A percentile compares a stretch with the other conserved stretches of the same genome.
phyloP scores from a whole-genome alignment of 2,329 filamentous ascomycete genomes.

The Cryphonectria carpinicola region DNA sequence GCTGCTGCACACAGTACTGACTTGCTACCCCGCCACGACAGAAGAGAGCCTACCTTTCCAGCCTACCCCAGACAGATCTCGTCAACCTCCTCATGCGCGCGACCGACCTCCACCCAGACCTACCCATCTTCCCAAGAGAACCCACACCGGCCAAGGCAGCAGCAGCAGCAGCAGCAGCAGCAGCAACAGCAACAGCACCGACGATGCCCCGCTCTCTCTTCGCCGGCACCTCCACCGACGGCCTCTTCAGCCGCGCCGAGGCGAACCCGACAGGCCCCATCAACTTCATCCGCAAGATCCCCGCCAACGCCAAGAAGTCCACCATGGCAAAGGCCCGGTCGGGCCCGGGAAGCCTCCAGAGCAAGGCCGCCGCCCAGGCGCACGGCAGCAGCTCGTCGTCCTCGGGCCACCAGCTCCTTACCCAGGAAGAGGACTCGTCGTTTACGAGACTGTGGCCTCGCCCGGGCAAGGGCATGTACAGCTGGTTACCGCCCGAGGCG shows the following conservation, averaged over 20 bases:
- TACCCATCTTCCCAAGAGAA: conserved; percentile 64
- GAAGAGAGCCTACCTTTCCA: conserved; percentile 66
- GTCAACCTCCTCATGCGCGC: conserved; percentile 67
- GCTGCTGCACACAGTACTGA: background rate
- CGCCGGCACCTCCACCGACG: conserved; percentile 28
- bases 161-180: conserved; percentile 22
- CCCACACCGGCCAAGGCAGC: conserved; percentile 11
- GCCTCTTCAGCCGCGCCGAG: conserved; percentile 40
- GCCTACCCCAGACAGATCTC: conserved; percentile 63
- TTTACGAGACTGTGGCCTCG: conserved; percentile 37
- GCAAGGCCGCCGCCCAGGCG: conserved; percentile 24
- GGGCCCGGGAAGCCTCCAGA: conserved; percentile 25
- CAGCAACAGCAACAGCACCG: conserved; percentile 18
- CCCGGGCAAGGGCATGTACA: conserved; percentile 37
- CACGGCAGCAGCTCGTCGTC: background rate
- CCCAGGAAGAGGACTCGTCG: conserved; percentile 36
- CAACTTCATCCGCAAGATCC: conserved; percentile 45
- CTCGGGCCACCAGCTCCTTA: conserved; percentile 27
- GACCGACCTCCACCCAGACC: conserved; percentile 63
- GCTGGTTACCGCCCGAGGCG: conserved; percentile 33
- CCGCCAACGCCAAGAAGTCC: conserved; percentile 31
- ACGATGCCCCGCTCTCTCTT: conserved; percentile 37
- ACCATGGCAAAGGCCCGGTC: conserved; percentile 27
- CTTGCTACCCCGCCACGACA: conserved; percentile 36
- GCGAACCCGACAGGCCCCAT: conserved; percentile 42